Percentiles rank a stretch among this genome's conserved stretches.
These are phyloP conservation scores for Grosmannia penicillata DNA, from an alignment of 2,329 filamentous ascomycete genomes.

Conservation along the genomic window DNA sequence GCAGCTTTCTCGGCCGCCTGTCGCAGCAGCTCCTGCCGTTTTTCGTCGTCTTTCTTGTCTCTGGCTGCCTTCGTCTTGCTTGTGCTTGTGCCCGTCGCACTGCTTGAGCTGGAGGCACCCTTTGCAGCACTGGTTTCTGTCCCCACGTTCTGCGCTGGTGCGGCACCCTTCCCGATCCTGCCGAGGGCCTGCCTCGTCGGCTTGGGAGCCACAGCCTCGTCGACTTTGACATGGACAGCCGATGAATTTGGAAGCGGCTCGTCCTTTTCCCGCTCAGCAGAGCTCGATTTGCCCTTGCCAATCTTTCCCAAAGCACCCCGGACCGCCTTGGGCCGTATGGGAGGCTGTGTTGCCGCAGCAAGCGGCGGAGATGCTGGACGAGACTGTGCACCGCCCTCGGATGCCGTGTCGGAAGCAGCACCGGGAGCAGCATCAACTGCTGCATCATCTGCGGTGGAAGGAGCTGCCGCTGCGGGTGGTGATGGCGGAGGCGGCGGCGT, in stretches of 20 bases:
- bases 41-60: conserved; percentile 12
- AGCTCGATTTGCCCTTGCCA: conserved; percentile 18
- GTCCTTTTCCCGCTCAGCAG: not conserved
- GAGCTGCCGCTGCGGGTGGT: conserved; percentile 1
- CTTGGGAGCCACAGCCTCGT: conserved; percentile 5
- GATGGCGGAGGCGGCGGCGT: conserved; percentile 14
- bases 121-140: too few relatives aligned
- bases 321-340: not conserved
- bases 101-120: too few relatives aligned
- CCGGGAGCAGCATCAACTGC: not conserved
- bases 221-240: conserved; percentile 1
- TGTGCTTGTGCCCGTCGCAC: too few relatives aligned
- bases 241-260: too few relatives aligned
- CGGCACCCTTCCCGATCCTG: not conserved
- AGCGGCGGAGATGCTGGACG: too few relatives aligned
- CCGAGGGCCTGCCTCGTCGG: conserved; percentile 12
- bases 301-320: conserved; percentile 26
- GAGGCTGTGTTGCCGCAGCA: too few relatives aligned
- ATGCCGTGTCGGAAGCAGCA: conserved; percentile 25
- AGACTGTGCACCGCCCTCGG: conserved; percentile 26
- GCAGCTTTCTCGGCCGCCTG: conserved; percentile 34
- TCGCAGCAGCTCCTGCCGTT: conserved; percentile 26
- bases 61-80: conserved; percentile 30
- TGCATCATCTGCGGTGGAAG: not conserved
- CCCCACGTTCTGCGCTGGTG: not conserved